Percentiles rank a stretch among this genome's conserved stretches.
Conservation (phyloP, 2,329 filamentous ascomycete species). For the Cladophialophora bantiana region DNA sequence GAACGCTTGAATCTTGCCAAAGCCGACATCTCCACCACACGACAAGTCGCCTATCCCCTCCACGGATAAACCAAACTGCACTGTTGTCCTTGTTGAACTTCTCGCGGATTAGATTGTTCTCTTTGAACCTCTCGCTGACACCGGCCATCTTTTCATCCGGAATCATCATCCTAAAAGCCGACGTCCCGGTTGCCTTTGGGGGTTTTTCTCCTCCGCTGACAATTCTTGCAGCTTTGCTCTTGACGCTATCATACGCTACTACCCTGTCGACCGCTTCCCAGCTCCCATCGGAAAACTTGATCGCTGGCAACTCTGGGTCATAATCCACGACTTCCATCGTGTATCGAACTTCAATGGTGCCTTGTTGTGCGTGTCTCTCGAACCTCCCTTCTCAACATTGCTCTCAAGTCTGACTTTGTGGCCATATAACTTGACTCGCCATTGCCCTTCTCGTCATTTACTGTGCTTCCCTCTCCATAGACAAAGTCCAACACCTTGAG, state of each 20-base stretch:
- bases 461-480: neutral
- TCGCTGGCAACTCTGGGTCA: conserved; percentile 6
- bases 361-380: neutral
- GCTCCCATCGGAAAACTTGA: conserved; percentile 5
- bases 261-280: conserved; percentile 4
- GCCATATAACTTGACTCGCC: conserved; percentile 3
- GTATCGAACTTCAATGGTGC: conserved; percentile 6
- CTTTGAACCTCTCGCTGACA: conserved; percentile 3
- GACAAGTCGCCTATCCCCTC: neutral
- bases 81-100: conserved; percentile 1
- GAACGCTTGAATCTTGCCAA: conserved; percentile 12
- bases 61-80: conserved; percentile 3
- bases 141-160: conserved; percentile 1
- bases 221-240: neutral
- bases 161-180: conserved; percentile 6
- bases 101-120: neutral
- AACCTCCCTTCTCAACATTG: conserved; percentile 6
- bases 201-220: neutral
- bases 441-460: conserved; percentile 7
- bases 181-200: neutral
- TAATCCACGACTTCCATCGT: conserved; percentile 10
- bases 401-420: conserved; percentile 3
- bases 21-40: conserved; percentile 13
- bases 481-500: neutral
- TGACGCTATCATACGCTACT: conserved; percentile 5